Base-by-base conservation (phyloP, 305 asterid species). In the Fraxinus albicans region DNA sequence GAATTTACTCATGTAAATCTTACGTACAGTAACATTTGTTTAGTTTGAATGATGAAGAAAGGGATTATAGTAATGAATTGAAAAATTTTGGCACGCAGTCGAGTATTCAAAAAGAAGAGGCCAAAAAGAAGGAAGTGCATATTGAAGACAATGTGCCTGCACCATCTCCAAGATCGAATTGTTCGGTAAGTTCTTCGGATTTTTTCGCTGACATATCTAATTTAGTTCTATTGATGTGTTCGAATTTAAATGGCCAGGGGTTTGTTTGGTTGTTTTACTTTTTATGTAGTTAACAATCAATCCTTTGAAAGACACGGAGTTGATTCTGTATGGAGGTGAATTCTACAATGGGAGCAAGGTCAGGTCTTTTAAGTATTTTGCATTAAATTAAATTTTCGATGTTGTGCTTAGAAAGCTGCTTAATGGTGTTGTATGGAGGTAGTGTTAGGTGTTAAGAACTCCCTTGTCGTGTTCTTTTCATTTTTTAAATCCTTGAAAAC, bases 261-360 rank as follows among this genome's bases (percentile, higher is more conserved):
- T 10, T 83, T 17, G 78, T 84, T 80, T 21, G 33, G 17, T 29
- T 33, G 15, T 50, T 19, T 79, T 23, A 38, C 1, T 76, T 77
- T 58, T 79, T 42, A 47, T 86, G 86, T 80, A 96, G 99, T 91
- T 96, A 87, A 91, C 88, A 8, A 85, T 96, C 83, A 96, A 93
- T 90, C 99, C 98, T 1, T 84, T 90, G 91, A 96, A 92, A 90
- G 99, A 96, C 85, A 91, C 97, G 0, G 99, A 96, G 81, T 85
- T 96, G 70, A 86, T 96, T 76, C 88, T 96, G 23, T 94, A 94
- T 79, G 99, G 99, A 34, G 99, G 99, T 81, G 99, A 96, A 92
- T 96, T 94, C 83, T 96, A 96, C 90, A 96, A 96, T 36, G 99
- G 99, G 74, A 93, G 86, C 88, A 94, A 94, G 98, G 99, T 91